Conservation (phyloP, 768 basidiomycete genomes). For the Tephrocybe sp. region DNA sequence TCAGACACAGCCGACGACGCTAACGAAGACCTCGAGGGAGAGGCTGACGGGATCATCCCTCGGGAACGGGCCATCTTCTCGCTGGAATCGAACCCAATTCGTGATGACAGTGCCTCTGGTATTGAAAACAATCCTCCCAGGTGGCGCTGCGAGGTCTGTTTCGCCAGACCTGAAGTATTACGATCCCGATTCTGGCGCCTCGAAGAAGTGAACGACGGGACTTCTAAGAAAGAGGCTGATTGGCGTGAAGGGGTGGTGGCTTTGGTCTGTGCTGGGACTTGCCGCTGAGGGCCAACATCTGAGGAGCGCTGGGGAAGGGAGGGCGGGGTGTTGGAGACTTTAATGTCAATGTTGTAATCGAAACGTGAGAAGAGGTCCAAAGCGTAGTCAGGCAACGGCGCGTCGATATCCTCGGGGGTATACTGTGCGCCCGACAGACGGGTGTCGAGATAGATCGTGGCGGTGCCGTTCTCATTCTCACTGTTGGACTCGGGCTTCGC, state of each 20-base stretch:
- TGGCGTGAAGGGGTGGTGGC: background rate
- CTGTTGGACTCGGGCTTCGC: background rate
- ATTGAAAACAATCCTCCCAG: slow-evolving; percentile 10
- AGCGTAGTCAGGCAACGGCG: slow-evolving; percentile 20
- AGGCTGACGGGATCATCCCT: background rate
- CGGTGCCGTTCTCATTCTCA: slow-evolving; percentile 16
- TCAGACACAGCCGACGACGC: slow-evolving; percentile 4
- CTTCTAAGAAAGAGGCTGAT: slow-evolving; percentile 13
- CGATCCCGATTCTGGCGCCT: background rate
- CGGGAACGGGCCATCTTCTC: background rate
- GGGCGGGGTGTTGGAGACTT: slow-evolving; percentile 1
- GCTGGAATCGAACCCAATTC: slow-evolving; percentile 7
- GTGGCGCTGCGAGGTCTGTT: slow-evolving; percentile 3
- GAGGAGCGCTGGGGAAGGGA: background rate
- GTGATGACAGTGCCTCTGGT: slow-evolving; percentile 16
- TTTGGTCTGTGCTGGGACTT: background rate
- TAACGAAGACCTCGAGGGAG: slow-evolving; percentile 3
- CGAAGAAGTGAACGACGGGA: slow-evolving; percentile 7
- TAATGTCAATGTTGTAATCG: slow-evolving; percentile 8
- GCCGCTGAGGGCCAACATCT: background rate
- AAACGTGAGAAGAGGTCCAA: slow-evolving; percentile 21
- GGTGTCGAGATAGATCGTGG: slow-evolving; percentile 14
- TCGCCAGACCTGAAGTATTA: slow-evolving; percentile 2
- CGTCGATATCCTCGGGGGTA: slow-evolving; percentile 9
- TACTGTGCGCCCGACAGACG: slow-evolving; percentile 1